These are phyloP conservation scores for Hyaloscypha finlandica DNA, from an alignment of 495 filamentous ascomycete species.

Conservation along the genomic window DNA sequence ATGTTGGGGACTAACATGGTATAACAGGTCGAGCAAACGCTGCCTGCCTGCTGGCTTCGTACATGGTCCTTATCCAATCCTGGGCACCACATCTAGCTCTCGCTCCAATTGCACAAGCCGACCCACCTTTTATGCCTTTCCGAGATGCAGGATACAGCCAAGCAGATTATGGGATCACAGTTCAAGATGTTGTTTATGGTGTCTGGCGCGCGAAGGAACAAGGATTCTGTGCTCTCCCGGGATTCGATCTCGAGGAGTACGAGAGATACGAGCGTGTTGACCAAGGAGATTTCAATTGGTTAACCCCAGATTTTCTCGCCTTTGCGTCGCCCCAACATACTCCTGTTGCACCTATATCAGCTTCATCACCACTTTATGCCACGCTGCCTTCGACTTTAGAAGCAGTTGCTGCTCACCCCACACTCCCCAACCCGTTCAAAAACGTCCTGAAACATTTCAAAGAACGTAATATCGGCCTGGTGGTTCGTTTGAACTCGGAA, in stretches of 20 bases:
- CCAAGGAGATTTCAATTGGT: constrained; percentile 99
- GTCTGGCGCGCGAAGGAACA: constrained; percentile 99
- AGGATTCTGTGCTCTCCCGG: constrained; percentile 78
- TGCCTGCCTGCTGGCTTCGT: constrained; percentile 91
- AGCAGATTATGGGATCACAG: constrained; percentile 90
- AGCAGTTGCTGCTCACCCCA: constrained; percentile 61
- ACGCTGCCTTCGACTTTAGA: constrained; percentile 68
- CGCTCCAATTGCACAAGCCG: constrained; percentile 91
- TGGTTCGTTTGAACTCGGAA: constrained; percentile 93
- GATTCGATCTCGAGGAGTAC: constrained; percentile 95
- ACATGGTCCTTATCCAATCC: constrained; percentile 97
- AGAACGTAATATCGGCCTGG: constrained; percentile 82
- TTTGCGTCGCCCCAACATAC: constrained; percentile 92
- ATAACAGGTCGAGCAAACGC: constrained; percentile 81
- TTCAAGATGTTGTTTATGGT: constrained; percentile 97
- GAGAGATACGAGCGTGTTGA: constrained; percentile 95
- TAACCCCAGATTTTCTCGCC: constrained; percentile 91
- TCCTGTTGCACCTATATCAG: constrained; percentile 68
- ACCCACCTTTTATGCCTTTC: constrained; percentile 98
- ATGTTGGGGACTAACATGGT: constrained; percentile 27
- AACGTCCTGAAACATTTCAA: constrained; percentile 91
- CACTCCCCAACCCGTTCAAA: constrained; percentile 81
- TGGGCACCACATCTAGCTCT: constrained; percentile 99
- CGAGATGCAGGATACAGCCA: constrained; percentile 98
- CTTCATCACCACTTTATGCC: constrained; percentile 69